phyloP scores from a whole-genome alignment of 2,329 filamentous ascomycete genomes.

The Stemphylium lycopersici region DNA sequence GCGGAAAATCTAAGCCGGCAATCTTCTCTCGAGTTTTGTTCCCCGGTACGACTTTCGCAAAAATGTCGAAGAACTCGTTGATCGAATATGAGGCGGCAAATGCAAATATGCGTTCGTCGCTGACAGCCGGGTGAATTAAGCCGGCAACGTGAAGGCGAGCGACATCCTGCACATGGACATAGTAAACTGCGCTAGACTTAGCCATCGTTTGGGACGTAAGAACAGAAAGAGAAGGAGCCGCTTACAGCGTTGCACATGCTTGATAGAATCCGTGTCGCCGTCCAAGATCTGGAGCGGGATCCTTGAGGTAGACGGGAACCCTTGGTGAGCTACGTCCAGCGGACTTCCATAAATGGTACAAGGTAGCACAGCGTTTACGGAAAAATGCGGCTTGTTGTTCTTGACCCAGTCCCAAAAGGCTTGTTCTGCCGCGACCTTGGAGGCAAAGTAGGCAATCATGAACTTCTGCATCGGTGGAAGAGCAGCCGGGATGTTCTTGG shows the following conservation, averaged over 20 bases:
- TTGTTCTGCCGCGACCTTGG: slow-evolving; percentile 52
- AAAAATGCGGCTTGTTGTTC: slow-evolving; percentile 49
- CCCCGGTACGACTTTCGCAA: slow-evolving; percentile 3
- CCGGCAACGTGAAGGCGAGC: slow-evolving; percentile 27
- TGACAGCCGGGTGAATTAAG: slow-evolving; percentile 18
- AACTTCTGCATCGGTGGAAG: slow-evolving; percentile 20
- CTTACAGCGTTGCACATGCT: slow-evolving; percentile 18
- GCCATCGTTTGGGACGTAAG: not conserved
- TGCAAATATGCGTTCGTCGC: slow-evolving; percentile 23
- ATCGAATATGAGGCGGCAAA: slow-evolving; percentile 13
- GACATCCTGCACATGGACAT: slow-evolving; percentile 28
- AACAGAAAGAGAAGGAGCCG: not conserved
- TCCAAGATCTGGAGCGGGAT: slow-evolving; percentile 15
- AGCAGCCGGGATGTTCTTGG: slow-evolving; percentile 32
- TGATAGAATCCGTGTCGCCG: slow-evolving; percentile 18
- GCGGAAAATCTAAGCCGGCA: slow-evolving; percentile 11
- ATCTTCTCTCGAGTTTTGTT: slow-evolving; percentile 9
- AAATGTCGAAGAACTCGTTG: slow-evolving; percentile 19
- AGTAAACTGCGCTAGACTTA: slow-evolving; percentile 15
- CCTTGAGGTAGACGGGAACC: slow-evolving; percentile 17
- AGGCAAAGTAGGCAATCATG: slow-evolving; percentile 48
- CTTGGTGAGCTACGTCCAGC: slow-evolving; percentile 19
- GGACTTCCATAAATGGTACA: slow-evolving; percentile 20
- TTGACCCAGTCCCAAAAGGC: slow-evolving; percentile 52
- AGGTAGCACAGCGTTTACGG: slow-evolving; percentile 42